phyloP scores from a whole-genome alignment of 768 basidiomycete genomes.

The Favolaschia claudopus region DNA sequence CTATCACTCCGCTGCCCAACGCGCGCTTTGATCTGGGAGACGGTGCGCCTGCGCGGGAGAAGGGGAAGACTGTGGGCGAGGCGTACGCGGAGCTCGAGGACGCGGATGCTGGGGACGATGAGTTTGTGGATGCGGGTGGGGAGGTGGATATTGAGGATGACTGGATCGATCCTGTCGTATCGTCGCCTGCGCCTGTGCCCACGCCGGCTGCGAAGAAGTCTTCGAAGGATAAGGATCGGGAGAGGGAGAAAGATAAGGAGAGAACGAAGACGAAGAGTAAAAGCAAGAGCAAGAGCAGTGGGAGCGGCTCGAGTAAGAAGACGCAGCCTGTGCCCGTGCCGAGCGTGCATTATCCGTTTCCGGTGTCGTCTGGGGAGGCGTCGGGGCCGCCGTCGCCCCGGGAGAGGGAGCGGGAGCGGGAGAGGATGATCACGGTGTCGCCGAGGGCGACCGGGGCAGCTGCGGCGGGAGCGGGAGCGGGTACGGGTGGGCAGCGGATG shows the following conservation, averaged over 20 bases:
- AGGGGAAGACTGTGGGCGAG: constrained; percentile 37
- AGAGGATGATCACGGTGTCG: constrained; percentile 26
- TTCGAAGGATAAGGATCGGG: no score
- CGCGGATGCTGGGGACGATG: constrained; percentile 52
- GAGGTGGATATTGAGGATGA: constrained; percentile 54
- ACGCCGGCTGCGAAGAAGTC: constrained; percentile 24
- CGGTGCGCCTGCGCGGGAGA: constrained; percentile 28
- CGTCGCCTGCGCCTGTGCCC: constrained; percentile 44
- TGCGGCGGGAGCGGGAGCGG: no score
- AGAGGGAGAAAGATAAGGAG: no score
- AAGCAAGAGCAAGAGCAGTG: constrained; percentile 51
- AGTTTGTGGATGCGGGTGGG: constrained; percentile 19
- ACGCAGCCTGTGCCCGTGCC: constrained; percentile 50
- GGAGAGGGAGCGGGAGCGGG: constrained; percentile 23
- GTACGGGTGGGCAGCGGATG: constrained; percentile 57
- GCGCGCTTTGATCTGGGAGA: constrained; percentile 44
- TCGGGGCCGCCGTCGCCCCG: constrained; percentile 22
- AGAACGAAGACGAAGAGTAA: constrained; percentile 40
- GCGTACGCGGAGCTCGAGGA: constrained; percentile 42
- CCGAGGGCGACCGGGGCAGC: constrained; percentile 28
- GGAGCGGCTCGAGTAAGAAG: constrained; percentile 44
- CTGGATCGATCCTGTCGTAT: constrained; percentile 70
- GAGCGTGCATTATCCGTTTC: constrained; percentile 70
- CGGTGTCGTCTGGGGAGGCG: constrained; percentile 50
- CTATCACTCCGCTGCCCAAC: constrained; percentile 71